These are phyloP conservation scores for Cicer arietinum DNA, from an alignment of 306 rosid species.

Conservation along the genomic window DNA sequence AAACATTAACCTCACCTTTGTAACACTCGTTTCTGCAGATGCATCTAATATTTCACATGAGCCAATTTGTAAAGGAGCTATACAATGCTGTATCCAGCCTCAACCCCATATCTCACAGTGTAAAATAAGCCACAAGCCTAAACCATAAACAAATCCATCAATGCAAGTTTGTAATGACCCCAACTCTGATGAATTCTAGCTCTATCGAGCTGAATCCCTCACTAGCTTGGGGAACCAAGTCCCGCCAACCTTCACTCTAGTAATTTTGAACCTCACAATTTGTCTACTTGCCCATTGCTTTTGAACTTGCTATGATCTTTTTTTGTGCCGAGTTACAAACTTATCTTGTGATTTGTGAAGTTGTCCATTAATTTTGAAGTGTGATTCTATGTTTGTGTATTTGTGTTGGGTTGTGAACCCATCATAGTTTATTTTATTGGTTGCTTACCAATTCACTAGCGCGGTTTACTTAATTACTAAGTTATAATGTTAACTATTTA, in stretches of 20 bases:
- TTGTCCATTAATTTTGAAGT: neutral
- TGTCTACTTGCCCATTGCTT: neutral
- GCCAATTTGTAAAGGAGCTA: neutral
- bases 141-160: neutral
- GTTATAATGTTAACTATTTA: neutral
- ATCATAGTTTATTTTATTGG: neutral
- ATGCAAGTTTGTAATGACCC: neutral
- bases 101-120: neutral
- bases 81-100: neutral
- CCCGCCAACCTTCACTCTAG: neutral
- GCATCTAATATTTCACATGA: neutral
- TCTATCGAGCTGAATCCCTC: neutral
- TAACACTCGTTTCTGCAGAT: neutral
- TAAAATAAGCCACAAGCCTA: neutral
- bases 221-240: neutral
- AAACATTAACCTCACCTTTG: neutral
- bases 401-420: neutral
- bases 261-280: neutral
- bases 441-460: neutral
- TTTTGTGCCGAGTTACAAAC: neutral
- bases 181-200: neutral
- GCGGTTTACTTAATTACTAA: neutral
- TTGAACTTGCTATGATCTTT: neutral
- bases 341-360: neutral
- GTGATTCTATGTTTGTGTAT: constrained; percentile 1